These are phyloP conservation scores for Pseudogymnoascus sp. DNA, from an alignment of 2,329 filamentous ascomycete genomes.

Conservation along the genomic window DNA sequence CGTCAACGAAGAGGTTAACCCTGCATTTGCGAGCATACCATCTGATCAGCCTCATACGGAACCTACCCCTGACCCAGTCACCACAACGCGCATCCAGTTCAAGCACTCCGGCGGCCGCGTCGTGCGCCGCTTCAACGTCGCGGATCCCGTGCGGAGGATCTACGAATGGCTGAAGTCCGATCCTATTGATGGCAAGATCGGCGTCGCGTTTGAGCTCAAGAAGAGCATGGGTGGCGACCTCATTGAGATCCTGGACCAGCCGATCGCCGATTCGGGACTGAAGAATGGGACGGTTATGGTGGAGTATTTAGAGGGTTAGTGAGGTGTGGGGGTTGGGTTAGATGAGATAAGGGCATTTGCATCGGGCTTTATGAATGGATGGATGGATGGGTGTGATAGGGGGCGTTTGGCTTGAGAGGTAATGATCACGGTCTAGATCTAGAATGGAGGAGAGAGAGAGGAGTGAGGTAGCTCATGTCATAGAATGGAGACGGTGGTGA, in stretches of 20 bases:
- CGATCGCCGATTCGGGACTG: constrained; percentile 72
- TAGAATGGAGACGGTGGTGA: not conserved
- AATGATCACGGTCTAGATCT: not conserved
- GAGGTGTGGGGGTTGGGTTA: not conserved
- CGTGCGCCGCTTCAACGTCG: constrained; percentile 73
- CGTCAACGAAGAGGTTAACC: constrained; percentile 21
- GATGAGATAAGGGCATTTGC: not conserved
- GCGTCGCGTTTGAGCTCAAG: constrained; percentile 78
- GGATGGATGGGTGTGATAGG: not conserved
- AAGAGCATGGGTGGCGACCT: constrained; percentile 68
- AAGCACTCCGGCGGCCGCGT: constrained; percentile 76
- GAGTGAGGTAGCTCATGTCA: not conserved
- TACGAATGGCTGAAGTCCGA: constrained; percentile 96
- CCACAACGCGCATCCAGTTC: constrained; percentile 87
- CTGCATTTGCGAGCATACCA: constrained; percentile 63
- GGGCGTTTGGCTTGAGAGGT: constrained; percentile 1
- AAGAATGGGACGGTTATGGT: constrained; percentile 96
- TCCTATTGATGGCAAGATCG: constrained; percentile 72
- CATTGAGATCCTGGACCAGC: constrained; percentile 64
- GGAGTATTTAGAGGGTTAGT: constrained; percentile 60
- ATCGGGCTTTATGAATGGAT: not conserved
- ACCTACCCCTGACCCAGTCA: constrained; percentile 61
- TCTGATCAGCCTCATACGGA: constrained; percentile 68
- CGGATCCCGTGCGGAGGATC: constrained; percentile 71
- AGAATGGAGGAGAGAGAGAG: not conserved